Evolutionary conservation across 345 rosid species (phyloP), one percentile per base, ranked within the genome.

Genomic region (Eucalyptus virginea): DNA sequence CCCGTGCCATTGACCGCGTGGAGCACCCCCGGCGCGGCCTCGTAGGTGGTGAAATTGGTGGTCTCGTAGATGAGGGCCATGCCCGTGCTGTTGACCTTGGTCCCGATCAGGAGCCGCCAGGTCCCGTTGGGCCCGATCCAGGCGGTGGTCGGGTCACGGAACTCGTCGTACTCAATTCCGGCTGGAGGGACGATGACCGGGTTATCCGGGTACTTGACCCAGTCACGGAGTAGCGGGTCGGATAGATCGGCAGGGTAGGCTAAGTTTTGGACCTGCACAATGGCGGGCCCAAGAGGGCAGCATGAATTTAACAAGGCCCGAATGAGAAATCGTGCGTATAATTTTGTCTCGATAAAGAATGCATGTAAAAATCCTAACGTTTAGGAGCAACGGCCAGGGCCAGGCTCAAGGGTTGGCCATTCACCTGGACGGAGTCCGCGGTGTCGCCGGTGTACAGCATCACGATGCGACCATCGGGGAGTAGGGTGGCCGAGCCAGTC

Each of bases 401-500:
- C 7, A 77, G 30, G 47, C 37, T n/a, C 37, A n/a, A n/a, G 72
- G 72, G 19, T 62, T 30, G 72, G 49, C 45, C 42, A 67, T 17
- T 65, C 52, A 88, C 89, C 93, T 98, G 99, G 87, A 95, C 94
- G 0, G 91, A 90, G 14, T 92, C 91, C 50, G 90, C 89, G 26
- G 98, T 95, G 34, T 91, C 93, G 9, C 99, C 99, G 3, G 99
- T 98, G 92, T 98, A 98, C 42, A 97, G 96, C 96, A 98, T 93
- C 40, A 93, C 87, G 48, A 98, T 93, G 49, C 91, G 93, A 86
- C 99, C 99, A 86, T 93, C 94, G 0, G 94, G 93, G 88, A 95
- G 95, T 90, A 92, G 69, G 9, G 99, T 98, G 89, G 99, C 98
- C 13, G 99, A 98, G 11, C 99, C 99, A 2, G 98, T 97, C 99